These are phyloP conservation scores for Biscutella laevigata DNA, from an alignment of 441 rosid species.

Conservation along the genomic window DNA sequence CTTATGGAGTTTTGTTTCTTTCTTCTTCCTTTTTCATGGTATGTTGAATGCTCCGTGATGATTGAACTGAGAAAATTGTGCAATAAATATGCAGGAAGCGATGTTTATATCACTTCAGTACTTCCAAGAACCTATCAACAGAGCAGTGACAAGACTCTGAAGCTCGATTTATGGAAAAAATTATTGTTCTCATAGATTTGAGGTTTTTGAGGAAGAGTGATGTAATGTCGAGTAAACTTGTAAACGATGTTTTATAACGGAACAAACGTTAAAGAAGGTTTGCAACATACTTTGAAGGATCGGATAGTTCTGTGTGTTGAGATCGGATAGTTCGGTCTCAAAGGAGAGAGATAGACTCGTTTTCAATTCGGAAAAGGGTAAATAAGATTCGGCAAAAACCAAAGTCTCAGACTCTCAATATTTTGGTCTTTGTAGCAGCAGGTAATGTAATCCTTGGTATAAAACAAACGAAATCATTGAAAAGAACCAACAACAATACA, in stretches of 20 bases:
- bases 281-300: no score
- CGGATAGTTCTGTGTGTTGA: no score
- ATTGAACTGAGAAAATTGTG: not conserved
- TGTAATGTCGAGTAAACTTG: not conserved
- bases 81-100: constrained; percentile 58
- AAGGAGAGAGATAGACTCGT: not conserved
- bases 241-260: not conserved
- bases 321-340: no score
- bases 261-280: no score
- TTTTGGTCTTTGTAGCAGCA: not conserved
- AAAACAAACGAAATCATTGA: constrained; percentile 13
- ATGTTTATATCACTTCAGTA: constrained; percentile 84
- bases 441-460: constrained; percentile 8
- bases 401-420: constrained; percentile 2
- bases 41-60: not conserved
- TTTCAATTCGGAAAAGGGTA: not conserved
- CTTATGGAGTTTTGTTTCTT: not conserved
- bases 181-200: constrained; percentile 2
- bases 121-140: constrained; percentile 76
- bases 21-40: not conserved
- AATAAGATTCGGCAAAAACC: not conserved
- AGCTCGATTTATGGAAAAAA: constrained; percentile 8
- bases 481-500: not conserved
- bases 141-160: constrained; percentile 39
- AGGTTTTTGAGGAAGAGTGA: not conserved